Evolutionary conservation across 495 filamentous ascomycete genomes (phyloP), one percentile per base, ranked within the genome.

Genomic region (Neurospora sp.): DNA sequence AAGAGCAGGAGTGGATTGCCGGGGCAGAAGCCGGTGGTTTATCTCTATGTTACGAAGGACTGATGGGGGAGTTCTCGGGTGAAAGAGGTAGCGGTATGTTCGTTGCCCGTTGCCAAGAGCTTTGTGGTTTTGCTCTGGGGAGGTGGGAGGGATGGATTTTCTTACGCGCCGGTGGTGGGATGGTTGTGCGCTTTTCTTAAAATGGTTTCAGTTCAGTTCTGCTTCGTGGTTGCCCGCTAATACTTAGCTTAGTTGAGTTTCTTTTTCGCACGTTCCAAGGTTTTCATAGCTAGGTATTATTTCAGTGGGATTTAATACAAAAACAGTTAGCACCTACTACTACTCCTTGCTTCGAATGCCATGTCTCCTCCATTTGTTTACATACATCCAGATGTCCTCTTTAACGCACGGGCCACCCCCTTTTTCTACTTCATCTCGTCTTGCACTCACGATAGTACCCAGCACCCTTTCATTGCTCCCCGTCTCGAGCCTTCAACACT

Each of bases 1-100:
- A 69, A 68, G 20, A 76, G 75, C n/a, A 76, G 82, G 6, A 78
- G 76, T 0, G 82, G 82, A 0, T 72, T 75, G 4, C 73, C 76
- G 0, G 78, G 80, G 20, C 76, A 79, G 76, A 84, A 83, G 77
- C 80, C 80, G 2, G 79, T 81, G 2, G 75, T 82, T 70, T 82
- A 79, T 75, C 70, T 84, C 5, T 84, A 82, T 75, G 72, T 84
- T 38, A 79, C 78, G 16, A 83, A 81, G 71, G 82, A 80, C 40
- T 84, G 74, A 3, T 20, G 14, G 39, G 22, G 20, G 20, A 22
- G 8, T 22, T 3, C 35, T 4, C 1, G 1, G 4, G 4, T 53
- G 9, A 22, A 22, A 4, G 45, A 44, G 42, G 8, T 9, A 20
- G n/a, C 4, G 45, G 53, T 3, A 8, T 31, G 4, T 6, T 6